phyloP scores from a whole-genome alignment of 2,329 filamentous ascomycete genomes.

The Exophiala mesophila region DNA sequence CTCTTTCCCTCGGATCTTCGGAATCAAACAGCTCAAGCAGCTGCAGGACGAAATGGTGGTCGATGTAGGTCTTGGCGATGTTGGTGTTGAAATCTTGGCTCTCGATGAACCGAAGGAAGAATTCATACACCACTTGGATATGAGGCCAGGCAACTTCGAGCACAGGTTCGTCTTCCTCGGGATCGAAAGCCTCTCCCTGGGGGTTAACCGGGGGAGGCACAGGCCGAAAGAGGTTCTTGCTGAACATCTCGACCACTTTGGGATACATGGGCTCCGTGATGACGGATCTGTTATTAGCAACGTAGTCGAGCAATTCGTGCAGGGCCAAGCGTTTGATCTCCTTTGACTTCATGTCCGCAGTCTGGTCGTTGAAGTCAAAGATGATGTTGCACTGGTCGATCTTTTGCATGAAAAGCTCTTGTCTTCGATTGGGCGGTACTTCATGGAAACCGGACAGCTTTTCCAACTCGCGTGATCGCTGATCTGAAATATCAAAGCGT shows the following conservation, averaged over 20 bases:
- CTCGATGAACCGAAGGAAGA: constrained; percentile 97
- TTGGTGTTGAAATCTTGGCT: constrained; percentile 99
- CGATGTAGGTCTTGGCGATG: constrained; percentile 97
- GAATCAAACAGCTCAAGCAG: constrained; percentile 98
- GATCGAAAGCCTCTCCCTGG: constrained; percentile 96
- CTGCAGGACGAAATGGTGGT: constrained; percentile 92
- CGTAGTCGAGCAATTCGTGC: constrained; percentile 94
- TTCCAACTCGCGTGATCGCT: constrained; percentile 81
- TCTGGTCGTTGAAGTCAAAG: constrained; percentile 98
- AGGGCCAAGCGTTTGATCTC: constrained; percentile 96
- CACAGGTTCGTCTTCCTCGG: constrained; percentile 96
- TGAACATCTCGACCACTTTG: constrained; percentile 97
- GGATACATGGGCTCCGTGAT: constrained; percentile 99
- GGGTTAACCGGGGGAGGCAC: constrained; percentile 97
- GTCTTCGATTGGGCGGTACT: constrained; percentile 86
- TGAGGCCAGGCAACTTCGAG: constrained; percentile 98
- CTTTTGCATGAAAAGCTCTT: constrained; percentile 99
- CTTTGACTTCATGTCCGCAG: constrained; percentile 98
- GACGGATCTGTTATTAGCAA: constrained; percentile 96
- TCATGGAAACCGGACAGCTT: constrained; percentile 98
- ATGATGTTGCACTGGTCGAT: constrained; percentile 99
- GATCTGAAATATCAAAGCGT: constrained; percentile 93
- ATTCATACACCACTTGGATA: constrained; percentile 99
- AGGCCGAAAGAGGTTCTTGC: constrained; percentile 95
- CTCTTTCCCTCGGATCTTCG: constrained; percentile 90